A percentile compares a stretch with the other conserved stretches of the same genome.
Conservation (phyloP, 306 rosid species). For the Hylodesmum podocarpum region DNA sequence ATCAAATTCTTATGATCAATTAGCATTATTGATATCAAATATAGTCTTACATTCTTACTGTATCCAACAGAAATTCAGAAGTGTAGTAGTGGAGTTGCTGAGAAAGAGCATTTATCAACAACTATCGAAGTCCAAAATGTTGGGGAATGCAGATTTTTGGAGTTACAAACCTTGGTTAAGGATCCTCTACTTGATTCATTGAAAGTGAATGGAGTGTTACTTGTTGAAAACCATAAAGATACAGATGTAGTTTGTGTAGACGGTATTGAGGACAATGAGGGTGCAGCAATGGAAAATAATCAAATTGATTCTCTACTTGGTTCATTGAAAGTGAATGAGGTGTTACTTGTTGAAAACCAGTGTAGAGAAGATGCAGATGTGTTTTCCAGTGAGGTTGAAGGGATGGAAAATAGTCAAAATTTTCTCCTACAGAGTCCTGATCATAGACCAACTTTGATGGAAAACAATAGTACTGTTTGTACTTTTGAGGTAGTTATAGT, state of each 20-base stretch:
- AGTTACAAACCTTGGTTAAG: conserved; percentile 35
- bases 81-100: conserved; percentile 19
- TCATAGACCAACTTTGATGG: conserved; percentile 46
- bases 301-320: too few relatives aligned
- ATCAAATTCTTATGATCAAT: too few relatives aligned
- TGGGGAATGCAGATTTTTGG: conserved; percentile 45
- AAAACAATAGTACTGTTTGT: too few relatives aligned
- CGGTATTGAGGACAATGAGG: conserved; percentile 11
- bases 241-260: conserved; percentile 18
- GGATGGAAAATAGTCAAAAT: conserved; percentile 4
- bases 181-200: conserved; percentile 22
- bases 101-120: conserved; percentile 25
- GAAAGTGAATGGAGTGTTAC: conserved; percentile 20
- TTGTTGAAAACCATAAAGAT: conserved; percentile 19
- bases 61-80: conserved; percentile 17
- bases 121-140: conserved; percentile 40
- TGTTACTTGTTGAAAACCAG: conserved; percentile 26
- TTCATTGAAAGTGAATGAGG: too few relatives aligned
- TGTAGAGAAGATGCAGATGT: conserved; percentile 2
- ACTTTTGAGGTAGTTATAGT: too few relatives aligned
- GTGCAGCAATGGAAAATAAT: too few relatives aligned
- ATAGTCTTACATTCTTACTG: not conserved
- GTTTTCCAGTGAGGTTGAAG: conserved; percentile 15
- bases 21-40: not conserved
- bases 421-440: conserved; percentile 18